phyloP scores from a whole-genome alignment of 352 stramenopile genomes.

The Phytopythium mirpurense region DNA sequence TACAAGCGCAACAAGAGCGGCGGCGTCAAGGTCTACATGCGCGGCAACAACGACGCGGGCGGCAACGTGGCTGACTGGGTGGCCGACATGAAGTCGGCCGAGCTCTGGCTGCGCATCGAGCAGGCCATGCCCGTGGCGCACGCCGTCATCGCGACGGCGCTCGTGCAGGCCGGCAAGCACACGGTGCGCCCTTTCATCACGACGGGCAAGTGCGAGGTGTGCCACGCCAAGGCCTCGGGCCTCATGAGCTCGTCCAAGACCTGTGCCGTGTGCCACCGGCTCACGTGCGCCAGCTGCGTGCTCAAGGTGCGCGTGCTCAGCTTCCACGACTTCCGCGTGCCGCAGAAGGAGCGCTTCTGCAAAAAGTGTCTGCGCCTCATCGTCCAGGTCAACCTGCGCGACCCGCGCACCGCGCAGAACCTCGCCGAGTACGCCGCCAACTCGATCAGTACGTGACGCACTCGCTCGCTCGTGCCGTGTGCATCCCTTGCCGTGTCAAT shows the following conservation, averaged over 20 bases:
- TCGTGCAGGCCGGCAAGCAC: conserved; percentile 46
- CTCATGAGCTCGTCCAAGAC: conserved; percentile 55
- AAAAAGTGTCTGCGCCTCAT: conserved; percentile 66
- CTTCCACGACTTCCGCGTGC: conserved; percentile 47
- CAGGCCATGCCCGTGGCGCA: conserved; percentile 42
- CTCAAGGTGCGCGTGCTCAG: conserved; percentile 59
- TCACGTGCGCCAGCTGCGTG: conserved; percentile 60
- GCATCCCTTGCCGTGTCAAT: neutral
- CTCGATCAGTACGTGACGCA: conserved; percentile 18
- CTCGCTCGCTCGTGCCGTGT: conserved; percentile 2
- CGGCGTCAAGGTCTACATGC: conserved; percentile 75
- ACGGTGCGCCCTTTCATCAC: conserved; percentile 18
- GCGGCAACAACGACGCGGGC: conserved; percentile 59
- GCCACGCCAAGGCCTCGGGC: conserved; percentile 44
- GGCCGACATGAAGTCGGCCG: conserved; percentile 63
- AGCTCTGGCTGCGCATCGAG: conserved; percentile 66
- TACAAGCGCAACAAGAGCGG: conserved; percentile 72
- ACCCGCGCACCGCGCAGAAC: conserved; percentile 38
- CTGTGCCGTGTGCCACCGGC: conserved; percentile 55
- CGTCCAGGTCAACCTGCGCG: conserved; percentile 52
- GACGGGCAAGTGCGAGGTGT: conserved; percentile 57
- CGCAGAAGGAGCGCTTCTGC: conserved; percentile 53
- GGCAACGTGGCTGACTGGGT: conserved; percentile 73
- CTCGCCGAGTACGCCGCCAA: conserved; percentile 31
- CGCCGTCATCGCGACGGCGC: conserved; percentile 44